Evolutionary conservation across 164 flowering plant genomes (phyloP).

Genomic region (Berberis thunbergii): DNA sequence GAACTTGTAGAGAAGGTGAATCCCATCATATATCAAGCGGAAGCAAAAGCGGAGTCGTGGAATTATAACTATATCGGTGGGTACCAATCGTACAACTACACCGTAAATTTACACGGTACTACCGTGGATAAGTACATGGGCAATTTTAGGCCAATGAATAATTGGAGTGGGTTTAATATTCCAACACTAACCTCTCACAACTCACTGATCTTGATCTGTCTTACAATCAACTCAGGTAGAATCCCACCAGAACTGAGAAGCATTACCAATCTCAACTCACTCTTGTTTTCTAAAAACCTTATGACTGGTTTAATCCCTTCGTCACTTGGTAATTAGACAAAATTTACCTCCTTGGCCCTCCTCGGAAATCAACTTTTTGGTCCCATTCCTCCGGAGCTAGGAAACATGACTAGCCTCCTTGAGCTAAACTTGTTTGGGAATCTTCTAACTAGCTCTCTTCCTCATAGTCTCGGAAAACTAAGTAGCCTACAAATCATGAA

Average conservation of each 20-base stretch:
- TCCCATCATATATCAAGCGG: too few relatives aligned
- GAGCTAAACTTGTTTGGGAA: not conserved
- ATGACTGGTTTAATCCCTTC: not conserved
- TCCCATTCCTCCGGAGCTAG: not conserved
- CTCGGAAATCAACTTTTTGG: conserved; percentile 1
- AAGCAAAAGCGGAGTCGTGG: too few relatives aligned
- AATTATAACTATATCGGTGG: too few relatives aligned
- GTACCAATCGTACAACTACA: too few relatives aligned
- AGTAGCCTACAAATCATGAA: not conserved
- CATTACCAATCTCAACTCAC: not conserved
- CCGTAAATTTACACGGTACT: too few relatives aligned
- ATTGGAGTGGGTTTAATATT: too few relatives aligned
- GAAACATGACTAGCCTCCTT: not conserved
- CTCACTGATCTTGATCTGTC: not conserved
- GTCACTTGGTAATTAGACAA: not conserved
- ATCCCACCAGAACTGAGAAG: not conserved
- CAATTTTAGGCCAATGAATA: too few relatives aligned
- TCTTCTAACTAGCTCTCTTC: not conserved
- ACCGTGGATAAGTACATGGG: too few relatives aligned
- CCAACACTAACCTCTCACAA: not conserved
- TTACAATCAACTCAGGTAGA: not conserved
- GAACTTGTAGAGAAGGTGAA: too few relatives aligned
- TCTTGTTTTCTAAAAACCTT: not conserved
- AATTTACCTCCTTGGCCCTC: not conserved
- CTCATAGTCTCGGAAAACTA: not conserved